phyloP scores from a whole-genome alignment of 2,329 filamentous ascomycete genomes.

The Diplodia intermedia region DNA sequence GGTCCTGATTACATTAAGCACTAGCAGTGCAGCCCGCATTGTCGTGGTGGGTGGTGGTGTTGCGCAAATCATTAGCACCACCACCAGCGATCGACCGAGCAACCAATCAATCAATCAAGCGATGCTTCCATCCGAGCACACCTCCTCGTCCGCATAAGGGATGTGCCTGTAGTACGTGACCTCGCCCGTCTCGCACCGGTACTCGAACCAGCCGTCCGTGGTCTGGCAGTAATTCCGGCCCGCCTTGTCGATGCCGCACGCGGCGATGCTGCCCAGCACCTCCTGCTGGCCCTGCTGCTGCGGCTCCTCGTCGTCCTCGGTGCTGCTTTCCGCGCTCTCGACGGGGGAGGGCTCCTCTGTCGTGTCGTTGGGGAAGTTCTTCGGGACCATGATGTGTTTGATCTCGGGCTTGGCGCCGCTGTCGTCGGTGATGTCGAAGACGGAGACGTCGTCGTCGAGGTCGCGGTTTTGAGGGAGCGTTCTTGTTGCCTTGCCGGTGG shows the following conservation, averaged over 20 bases:
- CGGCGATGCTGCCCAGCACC: neutral
- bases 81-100: neutral
- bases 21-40: neutral
- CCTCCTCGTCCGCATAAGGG: constrained; percentile 8
- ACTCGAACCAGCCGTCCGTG: constrained; percentile 16
- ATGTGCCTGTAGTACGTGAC: constrained; percentile 11
- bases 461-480: neutral
- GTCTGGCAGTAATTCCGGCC: constrained; percentile 21
- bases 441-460: neutral
- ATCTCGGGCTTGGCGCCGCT: constrained; percentile 1
- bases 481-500: neutral
- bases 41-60: neutral
- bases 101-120: neutral
- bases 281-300: neutral
- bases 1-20: constrained; percentile 8
- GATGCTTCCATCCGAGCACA: constrained; percentile 17
- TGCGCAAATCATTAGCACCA: neutral
- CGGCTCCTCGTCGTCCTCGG: no score
- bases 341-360: neutral
- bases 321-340: neutral
- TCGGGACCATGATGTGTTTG: constrained; percentile 4
- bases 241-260: constrained; percentile 11
- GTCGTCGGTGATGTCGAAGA: constrained; percentile 11
- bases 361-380: neutral
- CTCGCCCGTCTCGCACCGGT: constrained; percentile 20